Evolutionary conservation across 2,329 filamentous ascomycete genomes (phyloP).

Genomic region (Graphilbum fragrans): DNA sequence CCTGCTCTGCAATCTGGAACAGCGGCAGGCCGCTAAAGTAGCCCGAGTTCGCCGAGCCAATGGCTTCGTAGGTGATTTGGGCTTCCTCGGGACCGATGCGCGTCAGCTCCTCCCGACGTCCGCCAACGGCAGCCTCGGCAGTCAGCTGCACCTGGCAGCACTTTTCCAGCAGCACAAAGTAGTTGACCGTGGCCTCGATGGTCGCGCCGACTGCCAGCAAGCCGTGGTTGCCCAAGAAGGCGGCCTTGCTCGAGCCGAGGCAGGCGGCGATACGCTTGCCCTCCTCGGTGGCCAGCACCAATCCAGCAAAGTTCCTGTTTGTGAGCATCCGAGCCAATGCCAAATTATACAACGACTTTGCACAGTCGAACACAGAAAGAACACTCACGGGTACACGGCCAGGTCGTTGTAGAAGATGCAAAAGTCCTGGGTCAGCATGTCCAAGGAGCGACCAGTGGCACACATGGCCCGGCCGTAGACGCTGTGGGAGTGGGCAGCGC

Average conservation of each 20-base stretch:
- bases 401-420: slow-evolving; percentile 45
- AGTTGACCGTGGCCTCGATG: slow-evolving; percentile 39
- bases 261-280: slow-evolving; percentile 33
- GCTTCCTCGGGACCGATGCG: slow-evolving; percentile 14
- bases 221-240: slow-evolving; percentile 42
- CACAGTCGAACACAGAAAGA: background rate
- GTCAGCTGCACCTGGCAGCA: slow-evolving; percentile 36
- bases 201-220: slow-evolving; percentile 35
- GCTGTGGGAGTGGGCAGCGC: slow-evolving; percentile 41
- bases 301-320: slow-evolving; percentile 29
- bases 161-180: slow-evolving; percentile 39
- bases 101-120: slow-evolving; percentile 33
- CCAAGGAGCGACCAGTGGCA: slow-evolving; percentile 45
- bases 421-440: slow-evolving; percentile 54
- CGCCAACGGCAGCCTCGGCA: slow-evolving; percentile 47
- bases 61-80: slow-evolving; percentile 11
- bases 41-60: slow-evolving; percentile 10
- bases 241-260: slow-evolving; percentile 36
- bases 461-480: slow-evolving; percentile 47
- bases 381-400: slow-evolving; percentile 21
- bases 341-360: no score
- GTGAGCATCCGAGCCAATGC: background rate
- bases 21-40: slow-evolving; percentile 15
- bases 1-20: slow-evolving; percentile 15
- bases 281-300: slow-evolving; percentile 40